A percentile compares a stretch with the other conserved stretches of the same genome.
Evolutionary conservation across 2,329 filamentous ascomycete species (phyloP).

Genomic region (Fusarium sp.): DNA sequence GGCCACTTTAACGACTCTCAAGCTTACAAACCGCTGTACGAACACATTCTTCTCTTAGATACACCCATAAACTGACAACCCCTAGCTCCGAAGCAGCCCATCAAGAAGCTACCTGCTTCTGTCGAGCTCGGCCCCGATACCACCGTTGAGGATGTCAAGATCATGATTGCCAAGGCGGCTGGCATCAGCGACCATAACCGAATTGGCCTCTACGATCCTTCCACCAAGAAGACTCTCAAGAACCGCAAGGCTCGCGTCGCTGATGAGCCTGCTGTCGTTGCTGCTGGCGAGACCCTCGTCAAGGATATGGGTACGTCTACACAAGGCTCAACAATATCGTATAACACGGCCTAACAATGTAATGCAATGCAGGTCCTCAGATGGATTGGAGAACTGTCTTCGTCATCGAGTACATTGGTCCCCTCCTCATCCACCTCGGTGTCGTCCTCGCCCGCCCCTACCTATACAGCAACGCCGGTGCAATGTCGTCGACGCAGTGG

Average conservation of each 20-base stretch:
- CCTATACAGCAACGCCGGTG: conserved; percentile 56
- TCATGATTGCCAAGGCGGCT: conserved; percentile 59
- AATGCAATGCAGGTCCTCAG: conserved; percentile 71
- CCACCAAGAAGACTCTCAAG: conserved; percentile 68
- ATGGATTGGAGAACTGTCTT: conserved; percentile 94
- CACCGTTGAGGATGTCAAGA: conserved; percentile 68
- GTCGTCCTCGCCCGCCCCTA: conserved; percentile 75
- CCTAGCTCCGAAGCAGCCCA: conserved; percentile 57
- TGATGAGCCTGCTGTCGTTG: conserved; percentile 58
- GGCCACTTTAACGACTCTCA: conserved; percentile 50
- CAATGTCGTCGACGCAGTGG: conserved; percentile 72
- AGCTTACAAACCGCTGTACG: conserved; percentile 54
- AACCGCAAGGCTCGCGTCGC: conserved; percentile 63
- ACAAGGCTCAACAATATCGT: background rate
- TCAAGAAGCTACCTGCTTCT: conserved; percentile 62
- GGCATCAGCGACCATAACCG: conserved; percentile 66
- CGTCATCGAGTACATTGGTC: conserved; percentile 92
- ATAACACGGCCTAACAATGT: conserved; percentile 8
- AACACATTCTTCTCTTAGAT: background rate
- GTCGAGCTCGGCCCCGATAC: conserved; percentile 59
- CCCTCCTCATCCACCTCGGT: conserved; percentile 83
- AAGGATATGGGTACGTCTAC: conserved; percentile 83
- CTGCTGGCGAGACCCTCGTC: conserved; percentile 72
- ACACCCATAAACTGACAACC: background rate
- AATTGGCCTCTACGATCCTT: conserved; percentile 67